Evolutionary conservation across 169 alveolate species (phyloP).

Genomic region (Hepatocystis sp.): DNA sequence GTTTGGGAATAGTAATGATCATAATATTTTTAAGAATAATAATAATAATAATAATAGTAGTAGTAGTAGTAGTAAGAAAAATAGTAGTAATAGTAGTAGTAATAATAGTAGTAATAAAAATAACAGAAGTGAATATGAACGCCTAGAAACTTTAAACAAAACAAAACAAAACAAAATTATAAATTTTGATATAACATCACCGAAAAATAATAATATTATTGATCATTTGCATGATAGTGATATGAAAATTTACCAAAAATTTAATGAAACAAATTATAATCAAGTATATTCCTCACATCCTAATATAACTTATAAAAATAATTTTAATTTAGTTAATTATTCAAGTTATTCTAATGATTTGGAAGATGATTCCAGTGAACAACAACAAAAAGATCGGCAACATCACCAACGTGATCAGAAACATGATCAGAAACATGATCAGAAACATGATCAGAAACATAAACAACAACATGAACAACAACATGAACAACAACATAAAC

Average conservation of each 20-base stretch:
- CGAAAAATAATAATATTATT: slow-evolving; percentile 44
- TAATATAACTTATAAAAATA: slow-evolving; percentile 54
- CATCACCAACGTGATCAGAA: too few species aligned
- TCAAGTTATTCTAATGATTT: slow-evolving; percentile 11
- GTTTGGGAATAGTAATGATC: neutral
- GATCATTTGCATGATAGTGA: slow-evolving; percentile 75
- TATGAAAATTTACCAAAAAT: slow-evolving; percentile 63
- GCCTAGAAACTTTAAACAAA: neutral
- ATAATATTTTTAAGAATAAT: too few species aligned
- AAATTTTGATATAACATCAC: slow-evolving; percentile 40
- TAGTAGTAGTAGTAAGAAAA: too few species aligned
- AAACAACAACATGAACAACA: too few species aligned
- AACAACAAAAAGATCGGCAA: slow-evolving; percentile 5
- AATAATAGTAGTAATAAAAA: neutral
- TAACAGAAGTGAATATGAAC: neutral
- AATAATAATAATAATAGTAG: too few species aligned
- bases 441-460: too few species aligned
- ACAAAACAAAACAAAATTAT: slow-evolving; percentile 22
- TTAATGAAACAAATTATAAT: slow-evolving; percentile 65
- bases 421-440: too few species aligned
- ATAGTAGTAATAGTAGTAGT: too few species aligned
- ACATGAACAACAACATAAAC: too few species aligned
- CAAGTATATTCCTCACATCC: slow-evolving; percentile 37
- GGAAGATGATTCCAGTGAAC: slow-evolving; percentile 14
- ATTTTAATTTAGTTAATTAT: slow-evolving; percentile 32